These are phyloP conservation scores for Aspergillus oerlinghausenensis DNA, from an alignment of 2,329 filamentous ascomycete genomes.

Conservation along the genomic window DNA sequence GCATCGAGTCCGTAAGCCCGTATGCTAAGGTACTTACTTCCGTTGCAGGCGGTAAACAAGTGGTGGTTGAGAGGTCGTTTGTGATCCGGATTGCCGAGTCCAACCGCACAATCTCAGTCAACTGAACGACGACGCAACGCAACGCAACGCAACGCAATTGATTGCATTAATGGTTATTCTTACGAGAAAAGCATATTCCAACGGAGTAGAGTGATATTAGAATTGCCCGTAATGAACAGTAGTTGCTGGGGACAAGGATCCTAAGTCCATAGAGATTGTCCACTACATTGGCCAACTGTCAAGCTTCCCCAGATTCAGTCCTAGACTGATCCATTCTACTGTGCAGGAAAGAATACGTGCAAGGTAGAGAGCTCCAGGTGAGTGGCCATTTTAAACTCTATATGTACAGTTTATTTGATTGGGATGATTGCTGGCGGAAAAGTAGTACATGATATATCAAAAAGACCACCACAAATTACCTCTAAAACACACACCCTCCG, in stretches of 20 bases:
- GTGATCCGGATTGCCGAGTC: not conserved
- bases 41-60: not conserved
- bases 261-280: no score
- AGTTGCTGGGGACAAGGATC: no score
- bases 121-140: no score
- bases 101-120: not conserved
- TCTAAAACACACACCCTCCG: conserved; percentile 5
- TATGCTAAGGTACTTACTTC: no score
- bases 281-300: no score
- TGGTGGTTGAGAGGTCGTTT: not conserved
- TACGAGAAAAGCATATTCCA: no score
- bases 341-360: no score
- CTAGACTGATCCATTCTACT: no score
- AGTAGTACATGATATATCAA: conserved; percentile 30
- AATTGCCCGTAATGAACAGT: no score
- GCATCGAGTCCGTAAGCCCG: no score
- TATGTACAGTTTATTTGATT: conserved; percentile 27
- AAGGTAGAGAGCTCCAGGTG: not conserved
- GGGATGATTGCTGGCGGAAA: conserved; percentile 18
- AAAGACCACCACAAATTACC: conserved; percentile 24
- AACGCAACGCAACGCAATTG: not conserved
- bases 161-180: not conserved
- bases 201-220: no score
- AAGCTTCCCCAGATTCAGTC: no score
- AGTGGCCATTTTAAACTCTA: conserved; percentile 28